Evolutionary conservation across 345 rosid genomes (phyloP), one percentile per base, ranked within the genome.

Genomic region (Acer saccharum): DNA sequence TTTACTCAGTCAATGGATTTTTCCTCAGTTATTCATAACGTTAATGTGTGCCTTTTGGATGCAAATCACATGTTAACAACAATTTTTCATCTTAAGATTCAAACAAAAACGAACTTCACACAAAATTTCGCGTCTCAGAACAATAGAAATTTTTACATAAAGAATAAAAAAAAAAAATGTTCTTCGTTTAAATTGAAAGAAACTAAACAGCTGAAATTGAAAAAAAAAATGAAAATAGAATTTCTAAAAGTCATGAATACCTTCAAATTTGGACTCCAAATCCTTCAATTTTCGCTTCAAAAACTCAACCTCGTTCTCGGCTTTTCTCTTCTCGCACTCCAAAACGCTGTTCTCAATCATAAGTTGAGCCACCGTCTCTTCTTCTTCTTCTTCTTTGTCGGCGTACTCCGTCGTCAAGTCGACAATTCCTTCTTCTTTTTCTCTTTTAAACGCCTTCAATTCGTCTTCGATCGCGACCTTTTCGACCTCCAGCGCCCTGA

Each of bases 281-380:
- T 85, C 88, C 84, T 73, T 82, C 71, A 81, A 86, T 84, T 82
- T 90, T 39, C 21, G 69, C 83, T 87, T 94, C 94, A 93, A 90
- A 20, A 57, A 58, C 79, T 83, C 82, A 18, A 82, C 81, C 46
- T 88, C 84, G 1, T n/a, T 80, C 83, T 85, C 90, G 69, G 87
- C 93, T 75, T 21, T 69, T 48, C 79, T 73, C 86, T 88, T 89
- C 87, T 88, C 90, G 66, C 63, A 65, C 72, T 87, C 86, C 76
- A 89, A 79, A 21, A 78, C 76, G 48, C 4, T 44, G 76, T 87
- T 90, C 85, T 88, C 88, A 69, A 72, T 75, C 86, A 86, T 80
- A 54, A 91, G 84, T 80, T 84, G 86, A 65, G 79, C 23, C 58
- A 86, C 78, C 43, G 67, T 46, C 76, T 79, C 81, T 41, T 85